phyloP scores from a whole-genome alignment of 1,284 basidiomycete species.

The Ceratobasidium sp. region DNA sequence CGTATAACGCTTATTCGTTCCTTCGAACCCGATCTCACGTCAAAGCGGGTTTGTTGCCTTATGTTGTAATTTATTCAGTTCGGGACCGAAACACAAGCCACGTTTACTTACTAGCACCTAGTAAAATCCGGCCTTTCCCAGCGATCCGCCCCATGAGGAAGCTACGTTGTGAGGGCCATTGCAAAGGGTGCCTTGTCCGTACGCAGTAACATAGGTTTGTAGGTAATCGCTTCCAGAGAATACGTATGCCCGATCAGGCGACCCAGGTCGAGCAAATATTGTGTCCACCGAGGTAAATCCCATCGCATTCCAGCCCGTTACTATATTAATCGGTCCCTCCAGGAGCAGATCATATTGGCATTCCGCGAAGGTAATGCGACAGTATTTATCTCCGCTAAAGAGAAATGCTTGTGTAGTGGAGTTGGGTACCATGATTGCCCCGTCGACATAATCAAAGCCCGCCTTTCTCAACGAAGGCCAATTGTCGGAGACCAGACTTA shows the following conservation, averaged over 20 bases:
- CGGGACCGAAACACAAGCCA: no score
- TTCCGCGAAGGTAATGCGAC: neutral
- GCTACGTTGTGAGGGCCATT: constrained; percentile 3
- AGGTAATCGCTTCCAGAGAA: constrained; percentile 17
- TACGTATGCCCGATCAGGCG: neutral
- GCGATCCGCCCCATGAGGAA: neutral
- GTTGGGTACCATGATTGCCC: neutral
- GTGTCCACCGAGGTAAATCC: constrained; percentile 21
- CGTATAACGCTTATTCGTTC: no score
- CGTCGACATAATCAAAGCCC: neutral
- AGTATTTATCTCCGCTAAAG: constrained; percentile 14
- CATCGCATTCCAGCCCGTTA: constrained; percentile 2
- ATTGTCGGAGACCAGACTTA: neutral
- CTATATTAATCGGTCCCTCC: neutral
- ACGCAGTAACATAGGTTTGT: neutral
- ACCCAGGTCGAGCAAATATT: constrained; percentile 22
- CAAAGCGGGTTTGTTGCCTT: no score
- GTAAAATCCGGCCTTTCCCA: constrained; percentile 29
- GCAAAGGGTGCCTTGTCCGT: neutral
- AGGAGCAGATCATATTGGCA: no score
- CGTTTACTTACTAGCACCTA: no score
- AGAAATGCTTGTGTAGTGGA: neutral
- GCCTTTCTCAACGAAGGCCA: neutral
- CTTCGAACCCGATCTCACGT: no score
- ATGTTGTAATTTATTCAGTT: no score